Conservation (phyloP, 2,329 filamentous ascomycete genomes). For the Phyllosticta citrichinensis region DNA sequence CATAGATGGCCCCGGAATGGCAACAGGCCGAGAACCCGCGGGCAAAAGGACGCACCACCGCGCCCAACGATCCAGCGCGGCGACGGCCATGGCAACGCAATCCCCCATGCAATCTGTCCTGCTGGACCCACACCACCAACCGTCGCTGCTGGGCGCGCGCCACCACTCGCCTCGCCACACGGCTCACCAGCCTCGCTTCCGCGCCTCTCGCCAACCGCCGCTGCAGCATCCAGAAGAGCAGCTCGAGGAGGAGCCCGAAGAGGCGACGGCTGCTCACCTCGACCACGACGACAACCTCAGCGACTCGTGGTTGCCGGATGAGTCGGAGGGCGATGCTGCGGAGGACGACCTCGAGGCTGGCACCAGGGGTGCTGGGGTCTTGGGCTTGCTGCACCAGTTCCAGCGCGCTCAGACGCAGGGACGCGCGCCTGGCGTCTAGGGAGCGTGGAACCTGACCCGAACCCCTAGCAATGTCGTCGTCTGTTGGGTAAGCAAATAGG, state of each 20-base stretch:
- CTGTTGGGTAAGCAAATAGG: not conserved
- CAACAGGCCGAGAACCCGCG: not conserved
- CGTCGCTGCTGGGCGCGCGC: slow-evolving; percentile 39
- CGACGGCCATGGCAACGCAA: slow-evolving; percentile 14
- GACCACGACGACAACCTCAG: slow-evolving; percentile 50
- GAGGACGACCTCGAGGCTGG: slow-evolving; percentile 38
- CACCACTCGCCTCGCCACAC: slow-evolving; percentile 34
- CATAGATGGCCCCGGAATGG: not conserved
- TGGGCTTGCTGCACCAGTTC: slow-evolving; percentile 58
- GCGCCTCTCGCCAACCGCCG: slow-evolving; percentile 17
- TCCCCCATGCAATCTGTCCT: slow-evolving; percentile 65
- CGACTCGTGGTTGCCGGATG: slow-evolving; percentile 44
- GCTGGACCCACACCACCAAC: slow-evolving; percentile 67
- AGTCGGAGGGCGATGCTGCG: slow-evolving; percentile 32
- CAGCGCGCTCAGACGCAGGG: slow-evolving; percentile 50
- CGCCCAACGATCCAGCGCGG: slow-evolving; percentile 15
- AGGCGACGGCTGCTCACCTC: not conserved
- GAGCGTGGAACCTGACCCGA: not conserved
- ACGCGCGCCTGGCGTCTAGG: slow-evolving; percentile 25
- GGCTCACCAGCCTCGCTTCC: slow-evolving; percentile 39
- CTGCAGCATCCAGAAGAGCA: slow-evolving; percentile 11
- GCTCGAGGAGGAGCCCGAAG: slow-evolving; percentile 11
- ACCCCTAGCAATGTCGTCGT: not conserved
- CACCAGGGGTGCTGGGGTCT: slow-evolving; percentile 44
- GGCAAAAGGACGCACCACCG: not conserved